These are phyloP conservation scores for Hypoxylon lenormandii DNA, from an alignment of 495 filamentous ascomycete genomes.

Conservation along the genomic window DNA sequence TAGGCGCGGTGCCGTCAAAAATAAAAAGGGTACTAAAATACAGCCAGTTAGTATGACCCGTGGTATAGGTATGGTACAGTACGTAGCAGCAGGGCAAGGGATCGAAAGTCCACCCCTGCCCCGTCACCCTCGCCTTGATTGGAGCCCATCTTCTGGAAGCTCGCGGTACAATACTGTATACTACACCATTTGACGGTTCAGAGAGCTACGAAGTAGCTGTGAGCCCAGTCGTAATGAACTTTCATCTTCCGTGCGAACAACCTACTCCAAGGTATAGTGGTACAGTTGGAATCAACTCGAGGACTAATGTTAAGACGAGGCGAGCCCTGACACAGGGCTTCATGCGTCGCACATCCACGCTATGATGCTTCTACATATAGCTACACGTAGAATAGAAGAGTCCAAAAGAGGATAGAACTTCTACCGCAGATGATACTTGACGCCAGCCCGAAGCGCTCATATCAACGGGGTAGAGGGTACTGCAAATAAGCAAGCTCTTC, in stretches of 20 bases:
- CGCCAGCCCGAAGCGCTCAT: slow-evolving; percentile 26
- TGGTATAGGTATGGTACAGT: slow-evolving; percentile 15
- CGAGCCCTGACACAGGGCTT: slow-evolving; percentile 26
- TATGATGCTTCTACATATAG: slow-evolving; percentile 8
- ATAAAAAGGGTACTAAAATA: slow-evolving; percentile 24
- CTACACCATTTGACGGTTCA: slow-evolving; percentile 27
- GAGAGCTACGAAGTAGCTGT: slow-evolving; percentile 4
- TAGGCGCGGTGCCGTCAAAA: slow-evolving; percentile 41
- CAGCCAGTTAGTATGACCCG: slow-evolving; percentile 4
- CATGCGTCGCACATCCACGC: slow-evolving; percentile 26
- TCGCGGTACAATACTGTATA: slow-evolving; percentile 44
- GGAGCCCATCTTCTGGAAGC: slow-evolving; percentile 49
- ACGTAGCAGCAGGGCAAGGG: slow-evolving; percentile 32
- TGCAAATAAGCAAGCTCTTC: slow-evolving; percentile 20
- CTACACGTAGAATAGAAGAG: slow-evolving; percentile 9
- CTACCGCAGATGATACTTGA: slow-evolving; percentile 18
- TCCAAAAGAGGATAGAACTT: slow-evolving; percentile 24
- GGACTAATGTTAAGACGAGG: slow-evolving; percentile 8
- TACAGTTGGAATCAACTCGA: slow-evolving; percentile 16
- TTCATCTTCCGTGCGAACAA: slow-evolving; percentile 23
- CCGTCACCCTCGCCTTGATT: slow-evolving; percentile 33
- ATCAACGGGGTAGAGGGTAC: slow-evolving; percentile 28
- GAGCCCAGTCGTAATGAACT: slow-evolving; percentile 2
- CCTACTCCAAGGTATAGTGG: slow-evolving; percentile 16
- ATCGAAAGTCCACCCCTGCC: slow-evolving; percentile 20